Evolutionary conservation across 345 rosid species (phyloP), one percentile per base, ranked within the genome.

Genomic region (Corchorus capsularis): DNA sequence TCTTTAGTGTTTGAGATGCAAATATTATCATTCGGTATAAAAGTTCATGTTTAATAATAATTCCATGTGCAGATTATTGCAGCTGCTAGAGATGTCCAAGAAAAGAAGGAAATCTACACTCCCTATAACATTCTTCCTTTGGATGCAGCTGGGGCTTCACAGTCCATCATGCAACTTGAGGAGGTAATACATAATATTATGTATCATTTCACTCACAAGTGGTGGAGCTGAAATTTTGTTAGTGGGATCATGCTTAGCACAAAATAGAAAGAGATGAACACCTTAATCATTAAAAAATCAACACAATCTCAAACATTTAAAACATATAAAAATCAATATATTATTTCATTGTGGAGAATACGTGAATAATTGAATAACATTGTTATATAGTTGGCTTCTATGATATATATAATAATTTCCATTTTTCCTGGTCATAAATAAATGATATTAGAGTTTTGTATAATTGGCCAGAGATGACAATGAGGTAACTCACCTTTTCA

Each of bases 61-160:
- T 67, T 59, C 66, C 64, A 22, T 75, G 82, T 77, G 84, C 86
- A 96, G 99, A 96, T 96, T 84, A 93, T 96, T 64, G 99, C 99
- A 37, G 93, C 98, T 35, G 99, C 99, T 47, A 92, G 86, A 86
- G 98, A 93, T 88, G 94, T 96, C 80, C 99, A 96, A 84, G 99
- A 96, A 83, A 96, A 90, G 90, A 96, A 88, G 74, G 98, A 96
- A 83, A 96, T 91, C 63, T 96, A 93, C 82, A 93, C 97, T 46
- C 99, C 99, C 10, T 96, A 90, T 82, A 96, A 93, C 86, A 93
- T 96, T 81, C 97, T 96, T 82, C 97, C 99, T 53, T 82, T 96
- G 79, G 99, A 93, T 85, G 87, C 94, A 78, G 99, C 97, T 75
- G 98, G 99, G 73, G 92, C 96, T 77, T 89, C 98, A 0, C 98